Base-by-base conservation (phyloP, 208 protist genomes). In the Trypanosoma rangeli region DNA sequence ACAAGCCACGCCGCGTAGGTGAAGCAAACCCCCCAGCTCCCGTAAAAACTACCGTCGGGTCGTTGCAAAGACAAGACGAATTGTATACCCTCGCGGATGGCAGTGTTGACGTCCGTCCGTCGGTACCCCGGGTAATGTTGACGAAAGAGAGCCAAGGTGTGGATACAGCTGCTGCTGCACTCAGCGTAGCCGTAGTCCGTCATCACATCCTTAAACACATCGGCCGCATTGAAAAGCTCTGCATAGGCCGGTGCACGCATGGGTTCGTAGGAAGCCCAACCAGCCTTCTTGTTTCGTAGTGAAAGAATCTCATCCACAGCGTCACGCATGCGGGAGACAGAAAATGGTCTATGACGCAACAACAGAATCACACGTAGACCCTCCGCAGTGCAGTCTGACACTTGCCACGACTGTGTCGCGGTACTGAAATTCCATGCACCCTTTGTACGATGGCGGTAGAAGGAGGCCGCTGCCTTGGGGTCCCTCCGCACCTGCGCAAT, bases 341-440 rank as follows among this genome's bases (percentile, higher is more conserved):
- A 75, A 70, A 94, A 92, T 16, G 72, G 82, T 60, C 82, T 74
- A 57, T 86, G 74, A 24, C 62, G 70, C 16, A 98, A 68, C 10
- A 94, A 72, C 24, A 99, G 77, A 24, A 94, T 68, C 5, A 89
- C 91, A 59, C 98, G 98, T 57, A 99, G 84, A 24, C 97, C 98
- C 75, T 99, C 97, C 16, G 96, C 92, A 15, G 97, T 99, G 81
- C 97, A 99, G 78, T 99, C 97, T 24, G 94, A 98, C 69, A 99
- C 98, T 55, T 98, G 97, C 96, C 97, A 98, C 42, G 88, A 87
- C 71, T 99, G 98, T 44, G 85, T 48, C n/a, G 82, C 76, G 1
- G 97, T 99, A 29, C 91, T 98, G 79, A 99, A 99, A 72, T 98
- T 98, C 96, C 96, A 99, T 29, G 89, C 97, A 15, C 98, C 98